Evolutionary conservation across 2,329 filamentous ascomycete species (phyloP), one percentile per base, ranked within the genome.

Genomic region (Colletotrichum agaves): DNA sequence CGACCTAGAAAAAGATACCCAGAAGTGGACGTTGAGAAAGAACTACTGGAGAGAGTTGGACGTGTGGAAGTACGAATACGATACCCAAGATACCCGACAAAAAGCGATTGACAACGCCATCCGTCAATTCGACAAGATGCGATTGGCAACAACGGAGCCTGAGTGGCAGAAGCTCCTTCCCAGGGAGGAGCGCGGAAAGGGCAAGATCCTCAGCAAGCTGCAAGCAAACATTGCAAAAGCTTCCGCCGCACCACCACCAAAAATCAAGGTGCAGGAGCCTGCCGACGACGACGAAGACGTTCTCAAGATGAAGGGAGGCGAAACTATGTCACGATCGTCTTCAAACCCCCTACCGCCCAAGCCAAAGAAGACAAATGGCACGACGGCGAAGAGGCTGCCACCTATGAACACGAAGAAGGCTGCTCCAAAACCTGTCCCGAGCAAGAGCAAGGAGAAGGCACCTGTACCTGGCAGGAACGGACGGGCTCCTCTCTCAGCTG

Each of bases 11-110:
- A 70, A 80, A 4, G 75, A 79, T 2, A 78, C 78, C 4, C 82
- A 85, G 68, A 87, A 82, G 71, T 91, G 85, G 83, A 77, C 80
- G 37, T 77, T 90, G 71, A 83, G 84, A 69, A 88, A 86, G 77
- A 78, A 81, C 23, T 87, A 83, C 69, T 91, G 85, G 84, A 89
- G 85, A 75, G 88, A 91, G 70, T 81, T 91, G 13, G 88, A 91
- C 71, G 86, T 90, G 21, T 91, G 86, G 83, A 85, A 83, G 64
- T 89, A 89, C 74, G 79, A 85, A 31, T 91, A 90, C 73, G 79
- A 81, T 49, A 80, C 76, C 41, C 77, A 82, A 17, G 83, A 85
- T 35, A 83, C 88, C 68, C 85, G 88, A 33, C 82, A 93, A 74
- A 78, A 83, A 72, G 84, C 87, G 69, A 85, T 90, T 74, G 82